Evolutionary conservation across 2,329 filamentous ascomycete genomes (phyloP), one percentile per base, ranked within the genome.

Genomic region (Incumbomyces lentus): DNA sequence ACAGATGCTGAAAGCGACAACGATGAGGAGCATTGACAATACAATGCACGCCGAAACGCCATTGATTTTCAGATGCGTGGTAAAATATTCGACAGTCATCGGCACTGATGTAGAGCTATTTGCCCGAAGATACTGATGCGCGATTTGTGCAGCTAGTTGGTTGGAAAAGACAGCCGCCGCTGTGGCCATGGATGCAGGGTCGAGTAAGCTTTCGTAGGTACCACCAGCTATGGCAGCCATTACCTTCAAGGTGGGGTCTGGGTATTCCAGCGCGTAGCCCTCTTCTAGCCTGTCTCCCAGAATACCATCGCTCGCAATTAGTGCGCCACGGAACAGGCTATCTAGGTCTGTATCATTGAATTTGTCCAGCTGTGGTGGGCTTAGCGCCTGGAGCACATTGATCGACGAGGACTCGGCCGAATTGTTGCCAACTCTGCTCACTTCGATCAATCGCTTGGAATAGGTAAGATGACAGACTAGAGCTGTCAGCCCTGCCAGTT

Each of bases 201-300:
- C 44, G 2, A 55, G n/a, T 2, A 55, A 38, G 6, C 7, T 18
- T 31, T 52, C 51, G 31, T 55, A 55, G 6, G 17, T 17, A 3
- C 49, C 51, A 12, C 39, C 44, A 18, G 22, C 26, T 6, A 38
- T 26, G 3, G 17, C n/a, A 13, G 53, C 51, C 51, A 55, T 53
- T 14, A 49, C 17, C 39, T 51, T 53, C 39, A 52, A 49, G 17
- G 52, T 39, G 2, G 50, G 44, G 29, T 52, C 48, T 2, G 52
- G 52, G 32, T 40, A 51, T 17, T 54, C 50, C 12, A 42, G 29
- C 14, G 26, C 40, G 6, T 33, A 13, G 8, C 42, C 10, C 16
- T 35, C 31, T 26, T 26, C 5, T 11, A 35, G 11, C 4, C 40
- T n/a, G 31, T 49, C 31, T 11, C 52, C 52, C 26, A 54, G 52